These are phyloP conservation scores for Tephrocybe rancida DNA, from an alignment of 768 basidiomycete species.

Conservation along the genomic window DNA sequence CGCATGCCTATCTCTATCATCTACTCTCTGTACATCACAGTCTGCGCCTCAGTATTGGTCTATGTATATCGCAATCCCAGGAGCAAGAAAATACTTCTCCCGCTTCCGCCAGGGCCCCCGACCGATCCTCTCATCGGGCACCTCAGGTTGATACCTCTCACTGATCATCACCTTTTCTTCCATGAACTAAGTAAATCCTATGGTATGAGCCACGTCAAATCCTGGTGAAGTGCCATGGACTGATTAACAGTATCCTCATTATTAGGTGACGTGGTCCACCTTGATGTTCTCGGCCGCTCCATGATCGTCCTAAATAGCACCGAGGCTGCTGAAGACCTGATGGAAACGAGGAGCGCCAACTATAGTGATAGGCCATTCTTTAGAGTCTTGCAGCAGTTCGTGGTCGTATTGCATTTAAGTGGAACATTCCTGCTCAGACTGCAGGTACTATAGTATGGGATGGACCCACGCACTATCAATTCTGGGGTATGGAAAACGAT, in stretches of 20 bases:
- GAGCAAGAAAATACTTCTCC: not conserved
- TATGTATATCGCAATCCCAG: not conserved
- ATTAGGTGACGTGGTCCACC: conserved; percentile 22
- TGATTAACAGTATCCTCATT: not conserved
- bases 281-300: conserved; percentile 23
- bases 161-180: conserved; percentile 19
- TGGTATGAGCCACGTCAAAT: conserved; percentile 21
- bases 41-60: not conserved
- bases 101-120: conserved; percentile 32
- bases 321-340: conserved; percentile 23
- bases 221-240: too few relatives aligned
- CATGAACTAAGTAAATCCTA: conserved; percentile 29
- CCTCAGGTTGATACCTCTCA: conserved; percentile 27
- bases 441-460: not conserved
- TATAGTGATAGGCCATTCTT: conserved; percentile 21
- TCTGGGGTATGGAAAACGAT: conserved; percentile 23
- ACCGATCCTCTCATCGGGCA: conserved; percentile 35
- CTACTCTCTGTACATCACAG: not conserved
- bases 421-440: too few relatives aligned
- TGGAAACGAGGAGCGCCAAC: conserved; percentile 19
- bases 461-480: not conserved
- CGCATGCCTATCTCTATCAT: conserved; percentile 15
- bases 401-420: too few relatives aligned
- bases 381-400: not conserved
- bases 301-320: conserved; percentile 22